Base-by-base conservation (phyloP, 2,329 filamentous ascomycete genomes). In the Beauveria bassiana region DNA sequence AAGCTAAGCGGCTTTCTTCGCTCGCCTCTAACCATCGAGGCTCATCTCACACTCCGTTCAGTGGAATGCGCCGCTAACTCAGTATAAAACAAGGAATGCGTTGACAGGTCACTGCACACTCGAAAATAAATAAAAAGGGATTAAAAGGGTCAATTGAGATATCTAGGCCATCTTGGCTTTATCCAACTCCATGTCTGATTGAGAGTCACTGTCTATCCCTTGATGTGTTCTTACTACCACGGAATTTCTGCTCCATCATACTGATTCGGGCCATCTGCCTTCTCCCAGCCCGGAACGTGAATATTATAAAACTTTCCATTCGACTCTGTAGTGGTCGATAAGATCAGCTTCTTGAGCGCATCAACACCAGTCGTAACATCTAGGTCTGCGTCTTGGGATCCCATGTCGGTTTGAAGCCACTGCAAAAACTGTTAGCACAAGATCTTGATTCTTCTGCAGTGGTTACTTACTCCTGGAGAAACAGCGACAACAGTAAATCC, bases 381-480 rank as follows among this genome's bases (percentile, higher is more conserved):
- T 1, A 81, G 67, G 64, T 81, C 77, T 5, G 78, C 78, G 0
- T 69, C 51, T 24, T 71, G 68, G 3, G 57, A 59, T 9, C 77
- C 77, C 26, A 79, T 65, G 20, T 79, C 77, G 0, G 77, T 80
- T 59, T 71, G 71, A 1, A 79, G 63, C 77, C 78, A 81, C 77
- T 79, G 56, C 5, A 49, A 16, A 50, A n/a, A 43, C 34, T 62
- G 40, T n/a, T 34, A 26, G 3, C 10, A 14, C 20, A 2, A 12
- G 20, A 46, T 46, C n/a, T 20, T 7, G 20, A n/a, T 12, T 46
- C 12, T 24, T 46, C 8, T 24, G 20, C 8, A 22, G 10, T n/a
- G 12, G 20, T 46, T 20, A 43, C 42, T 20, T 46, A 46, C 45
- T 20, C 45, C 45, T 4, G 45, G 45, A 5, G 45, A 24, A 12